Base-by-base conservation (phyloP, 768 basidiomycete genomes). In the Mycena floridula region DNA sequence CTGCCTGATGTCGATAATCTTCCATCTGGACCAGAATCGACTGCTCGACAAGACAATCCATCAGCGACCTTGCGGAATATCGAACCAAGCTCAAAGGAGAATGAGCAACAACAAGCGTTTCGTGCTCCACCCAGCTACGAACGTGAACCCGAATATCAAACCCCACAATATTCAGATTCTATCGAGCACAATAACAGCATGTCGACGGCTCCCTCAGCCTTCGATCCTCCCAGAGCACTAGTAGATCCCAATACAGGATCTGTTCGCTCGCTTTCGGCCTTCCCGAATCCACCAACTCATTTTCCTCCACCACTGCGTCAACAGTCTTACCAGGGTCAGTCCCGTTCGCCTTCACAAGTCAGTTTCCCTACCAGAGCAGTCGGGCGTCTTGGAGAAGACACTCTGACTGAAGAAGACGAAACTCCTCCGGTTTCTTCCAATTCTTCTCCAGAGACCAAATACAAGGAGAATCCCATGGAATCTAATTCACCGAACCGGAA, bases 251-350 rank as follows among this genome's bases (percentile, higher is more conserved):
- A 70, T 37, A 68, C 69, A 7, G 73, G 71, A 27, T 81, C 81
- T 22, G 70, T 85, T n/a, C 72, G 81, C 16, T 82, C 84, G 1
- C 65, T 89, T 20, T 84, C 81, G 25, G 81, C 79, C 0, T 89
- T 89, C 59, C 86, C 86, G 20, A 61, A 73, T 0, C 86, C 86
- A 13, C 86, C 86, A 0, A 77, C 76, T 1, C 84, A 87, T 57
- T 77, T 82, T 46, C 85, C 85, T 11, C 85, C 81, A 26, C 73
- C 76, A 23, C 62, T 44, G 7, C 45, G 35, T 24, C 53, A 55
- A 28, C 59, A 59, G 42, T 22, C 52, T 4, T 59, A 60, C 7
- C 52, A 55, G 24, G 55, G 57, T 6, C 59, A 52, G 35, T 54
- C 54, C 7, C 54, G 54, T 27, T 54, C 56, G 11, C 55, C 58